Percentiles rank a stretch among this genome's conserved stretches.
phyloP scores from a whole-genome alignment of 2,329 filamentous ascomycete species.

The Cordyceps sp. region DNA sequence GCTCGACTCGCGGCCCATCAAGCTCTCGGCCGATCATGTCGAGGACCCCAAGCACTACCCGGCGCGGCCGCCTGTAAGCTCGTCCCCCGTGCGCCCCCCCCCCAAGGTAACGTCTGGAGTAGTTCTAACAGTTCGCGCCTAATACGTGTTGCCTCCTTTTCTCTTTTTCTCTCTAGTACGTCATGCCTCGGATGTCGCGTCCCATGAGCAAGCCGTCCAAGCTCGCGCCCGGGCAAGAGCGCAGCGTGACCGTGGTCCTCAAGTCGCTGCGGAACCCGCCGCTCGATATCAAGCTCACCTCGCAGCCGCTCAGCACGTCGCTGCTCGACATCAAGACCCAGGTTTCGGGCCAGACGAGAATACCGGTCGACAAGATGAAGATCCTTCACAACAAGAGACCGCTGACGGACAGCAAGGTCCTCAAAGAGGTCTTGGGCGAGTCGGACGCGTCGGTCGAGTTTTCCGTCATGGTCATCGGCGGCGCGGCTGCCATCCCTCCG shows the following conservation, averaged over 20 bases:
- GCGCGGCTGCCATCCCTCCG: constrained; percentile 30
- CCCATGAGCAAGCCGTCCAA: constrained; percentile 32
- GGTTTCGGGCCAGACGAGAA: constrained; percentile 45
- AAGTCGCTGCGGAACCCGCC: constrained; percentile 65
- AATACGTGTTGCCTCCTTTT: no score
- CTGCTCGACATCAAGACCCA: constrained; percentile 62
- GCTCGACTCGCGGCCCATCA: constrained; percentile 62
- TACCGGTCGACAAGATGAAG: constrained; percentile 66
- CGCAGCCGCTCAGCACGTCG: constrained; percentile 50
- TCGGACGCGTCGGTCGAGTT: constrained; percentile 45
- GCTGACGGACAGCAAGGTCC: constrained; percentile 55
- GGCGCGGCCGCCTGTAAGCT: constrained; percentile 52
- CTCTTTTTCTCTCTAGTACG: no score
- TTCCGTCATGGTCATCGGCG: constrained; percentile 75
- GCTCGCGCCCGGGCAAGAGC: constrained; percentile 34
- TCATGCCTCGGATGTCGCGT: constrained; percentile 50
- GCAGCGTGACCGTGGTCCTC: constrained; percentile 41
- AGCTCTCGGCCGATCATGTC: constrained; percentile 79
- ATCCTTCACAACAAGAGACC: constrained; percentile 81
- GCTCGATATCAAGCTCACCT: constrained; percentile 48
- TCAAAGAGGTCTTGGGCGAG: constrained; percentile 54
- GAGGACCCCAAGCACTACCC: constrained; percentile 71
- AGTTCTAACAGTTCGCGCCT: no score
- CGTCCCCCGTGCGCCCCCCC: no score
- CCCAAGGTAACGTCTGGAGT: no score